Conservation (phyloP, 176 grass and related monocot species). For the Poa annua region DNA sequence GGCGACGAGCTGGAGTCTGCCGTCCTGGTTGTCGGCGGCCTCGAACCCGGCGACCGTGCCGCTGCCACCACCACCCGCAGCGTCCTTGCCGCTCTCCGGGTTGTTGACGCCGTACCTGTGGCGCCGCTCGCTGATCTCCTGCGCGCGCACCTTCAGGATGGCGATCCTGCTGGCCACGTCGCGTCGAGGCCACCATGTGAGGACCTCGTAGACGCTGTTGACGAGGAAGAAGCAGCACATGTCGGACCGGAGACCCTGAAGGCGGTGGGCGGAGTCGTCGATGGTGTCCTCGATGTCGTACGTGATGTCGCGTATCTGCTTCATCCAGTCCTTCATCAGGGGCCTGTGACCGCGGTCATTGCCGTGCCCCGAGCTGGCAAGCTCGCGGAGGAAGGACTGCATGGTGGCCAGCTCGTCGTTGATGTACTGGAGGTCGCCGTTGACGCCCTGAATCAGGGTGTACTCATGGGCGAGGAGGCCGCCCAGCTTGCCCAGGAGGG, state of each 20-base stretch:
- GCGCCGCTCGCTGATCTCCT: not conserved
- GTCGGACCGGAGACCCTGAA: not conserved
- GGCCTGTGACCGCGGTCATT: no score
- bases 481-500: not conserved
- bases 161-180: not conserved
- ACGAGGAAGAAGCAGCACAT: not conserved
- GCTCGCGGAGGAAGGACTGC: not conserved
- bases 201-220: not conserved
- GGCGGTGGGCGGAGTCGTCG: not conserved
- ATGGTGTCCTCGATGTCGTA: not conserved
- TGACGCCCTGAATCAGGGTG: not conserved
- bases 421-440: constrained; percentile 20
- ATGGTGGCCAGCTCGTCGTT: constrained; percentile 9
- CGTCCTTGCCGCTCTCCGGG: not conserved
- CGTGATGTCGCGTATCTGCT: not conserved
- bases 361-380: no score
- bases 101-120: not conserved
- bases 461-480: not conserved
- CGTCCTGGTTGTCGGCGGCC: not conserved
- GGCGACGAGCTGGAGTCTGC: not conserved
- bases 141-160: not conserved
- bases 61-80: no score
- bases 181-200: not conserved
- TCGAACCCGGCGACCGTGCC: not conserved
- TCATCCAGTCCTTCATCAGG: constrained; percentile 5